Evolutionary conservation across 176 grass and related monocot species (phyloP).

Genomic region (Oryza meyeriana): DNA sequence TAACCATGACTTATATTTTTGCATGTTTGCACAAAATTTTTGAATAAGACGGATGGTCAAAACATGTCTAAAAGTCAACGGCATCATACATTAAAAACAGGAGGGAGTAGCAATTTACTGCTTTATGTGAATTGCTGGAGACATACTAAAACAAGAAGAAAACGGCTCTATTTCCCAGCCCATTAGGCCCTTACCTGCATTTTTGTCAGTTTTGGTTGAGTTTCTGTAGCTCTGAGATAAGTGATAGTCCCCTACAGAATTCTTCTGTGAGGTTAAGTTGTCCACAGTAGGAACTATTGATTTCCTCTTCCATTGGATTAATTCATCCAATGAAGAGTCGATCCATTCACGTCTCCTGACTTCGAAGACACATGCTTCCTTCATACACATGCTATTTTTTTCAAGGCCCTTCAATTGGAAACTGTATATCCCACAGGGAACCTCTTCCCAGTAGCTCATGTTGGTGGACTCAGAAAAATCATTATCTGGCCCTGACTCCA

Average conservation of each 20-base stretch:
- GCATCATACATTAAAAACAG: too few species aligned
- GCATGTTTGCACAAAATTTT: too few species aligned
- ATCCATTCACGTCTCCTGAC: slow-evolving; percentile 62
- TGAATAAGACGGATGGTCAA: too few species aligned
- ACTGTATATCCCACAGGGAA: slow-evolving; percentile 84
- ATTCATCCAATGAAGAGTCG: slow-evolving; percentile 49
- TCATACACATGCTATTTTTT: slow-evolving; percentile 10
- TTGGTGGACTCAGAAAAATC: slow-evolving; percentile 32
- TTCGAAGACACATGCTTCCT: slow-evolving; percentile 36
- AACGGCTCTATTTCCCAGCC: neutral
- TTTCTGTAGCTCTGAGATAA: slow-evolving; percentile 13
- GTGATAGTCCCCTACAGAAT: slow-evolving; percentile 10
- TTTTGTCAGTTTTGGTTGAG: slow-evolving; percentile 21
- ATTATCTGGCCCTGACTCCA: slow-evolving; percentile 25
- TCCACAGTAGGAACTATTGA: slow-evolving; percentile 39
- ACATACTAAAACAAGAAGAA: slow-evolving; percentile 20
- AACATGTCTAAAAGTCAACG: too few species aligned
- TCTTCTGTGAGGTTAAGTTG: neutral
- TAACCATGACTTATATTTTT: too few species aligned
- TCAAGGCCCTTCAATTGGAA: slow-evolving; percentile 41
- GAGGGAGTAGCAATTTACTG: slow-evolving; percentile 16
- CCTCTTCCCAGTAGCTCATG: slow-evolving; percentile 72
- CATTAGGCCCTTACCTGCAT: slow-evolving; percentile 18
- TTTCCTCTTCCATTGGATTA: slow-evolving; percentile 77
- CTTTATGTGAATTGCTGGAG: slow-evolving; percentile 25